Conservation (phyloP, 495 filamentous ascomycete species). For the Penicillium longicatenatum region DNA sequence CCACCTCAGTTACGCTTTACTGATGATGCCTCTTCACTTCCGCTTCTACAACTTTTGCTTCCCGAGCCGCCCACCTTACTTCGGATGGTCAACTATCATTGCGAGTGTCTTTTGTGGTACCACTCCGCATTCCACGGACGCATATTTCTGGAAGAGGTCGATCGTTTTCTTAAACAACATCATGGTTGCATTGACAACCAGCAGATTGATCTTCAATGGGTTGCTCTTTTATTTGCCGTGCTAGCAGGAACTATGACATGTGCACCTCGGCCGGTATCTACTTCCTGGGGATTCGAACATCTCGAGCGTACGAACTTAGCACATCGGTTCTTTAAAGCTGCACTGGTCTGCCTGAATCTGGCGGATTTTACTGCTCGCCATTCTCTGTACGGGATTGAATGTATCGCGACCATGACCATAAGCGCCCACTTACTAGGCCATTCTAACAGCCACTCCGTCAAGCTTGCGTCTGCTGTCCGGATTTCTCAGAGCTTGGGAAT, state of each 20-base stretch:
- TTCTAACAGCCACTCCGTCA: constrained; percentile 36
- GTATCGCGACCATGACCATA: constrained; percentile 32
- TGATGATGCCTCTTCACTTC: neutral
- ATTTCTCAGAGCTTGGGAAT: constrained; percentile 35
- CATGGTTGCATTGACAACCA: neutral
- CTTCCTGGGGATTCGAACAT: neutral
- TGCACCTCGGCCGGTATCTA: constrained; percentile 21
- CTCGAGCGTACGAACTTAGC: neutral
- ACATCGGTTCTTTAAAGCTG: neutral
- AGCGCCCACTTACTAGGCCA: constrained; percentile 46
- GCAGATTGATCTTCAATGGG: constrained; percentile 38
- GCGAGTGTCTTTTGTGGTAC: constrained; percentile 39
- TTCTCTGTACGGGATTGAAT: neutral
- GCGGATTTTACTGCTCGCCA: neutral
- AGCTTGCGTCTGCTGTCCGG: constrained; percentile 33
- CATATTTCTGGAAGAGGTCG: constrained; percentile 19
- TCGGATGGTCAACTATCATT: constrained; percentile 37
- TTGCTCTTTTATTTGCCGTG: constrained; percentile 41
- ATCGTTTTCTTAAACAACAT: neutral
- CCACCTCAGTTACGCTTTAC: neutral
- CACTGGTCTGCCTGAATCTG: neutral
- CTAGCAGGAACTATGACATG: constrained; percentile 39
- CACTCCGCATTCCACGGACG: constrained; percentile 20
- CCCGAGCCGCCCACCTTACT: neutral
- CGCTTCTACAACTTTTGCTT: neutral